Evolutionary conservation across 306 rosid species (phyloP), one percentile per base, ranked within the genome.

Genomic region (Acacia confusa): DNA sequence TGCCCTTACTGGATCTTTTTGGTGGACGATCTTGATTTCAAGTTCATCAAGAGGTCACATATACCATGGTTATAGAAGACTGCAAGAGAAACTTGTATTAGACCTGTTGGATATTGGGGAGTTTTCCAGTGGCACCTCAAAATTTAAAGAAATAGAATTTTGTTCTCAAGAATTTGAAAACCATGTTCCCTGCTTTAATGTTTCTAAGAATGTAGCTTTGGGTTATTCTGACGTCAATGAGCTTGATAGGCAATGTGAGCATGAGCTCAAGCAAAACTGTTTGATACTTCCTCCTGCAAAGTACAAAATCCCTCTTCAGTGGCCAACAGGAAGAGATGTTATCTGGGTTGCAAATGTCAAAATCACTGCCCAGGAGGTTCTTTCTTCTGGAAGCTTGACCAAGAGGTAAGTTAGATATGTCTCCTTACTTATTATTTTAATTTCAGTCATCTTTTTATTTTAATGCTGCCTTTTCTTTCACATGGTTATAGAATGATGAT

Each of bases 271-370:
- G 91, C 91, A 83, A 76, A 88, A 79, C 72, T 96, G 99, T 78
- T 85, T 96, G 76, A 90, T 89, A 73, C 92, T 91, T 55, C 92
- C 97, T 30, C 98, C 99, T 22, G 85, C 76, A 70, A 92, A 93
- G 72, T 96, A 96, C 86, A 96, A 88, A 84, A 92, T 93, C 85
- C 99, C 99, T 70, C 91, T 96, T 20, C 83, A 94, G 82, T 96
- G 99, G 99, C 98, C 99, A 20, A 96, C 98, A 9, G 99, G 99
- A 77, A 93, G 85, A 82, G 99, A 96, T 88, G 92, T 96, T 74
- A 96, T 96, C 71, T 96, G 99, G 98, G 76, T 86, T 82, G 86
- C 94, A 75, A 96, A 96, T 88, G 98, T 96, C 74, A 92, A 93
- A 86, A 87, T 93, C 79, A 88, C 96, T 17, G 98, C 99, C 70